phyloP scores from a whole-genome alignment of 2,329 filamentous ascomycete species.

The Ophiostoma novo-ulmi region DNA sequence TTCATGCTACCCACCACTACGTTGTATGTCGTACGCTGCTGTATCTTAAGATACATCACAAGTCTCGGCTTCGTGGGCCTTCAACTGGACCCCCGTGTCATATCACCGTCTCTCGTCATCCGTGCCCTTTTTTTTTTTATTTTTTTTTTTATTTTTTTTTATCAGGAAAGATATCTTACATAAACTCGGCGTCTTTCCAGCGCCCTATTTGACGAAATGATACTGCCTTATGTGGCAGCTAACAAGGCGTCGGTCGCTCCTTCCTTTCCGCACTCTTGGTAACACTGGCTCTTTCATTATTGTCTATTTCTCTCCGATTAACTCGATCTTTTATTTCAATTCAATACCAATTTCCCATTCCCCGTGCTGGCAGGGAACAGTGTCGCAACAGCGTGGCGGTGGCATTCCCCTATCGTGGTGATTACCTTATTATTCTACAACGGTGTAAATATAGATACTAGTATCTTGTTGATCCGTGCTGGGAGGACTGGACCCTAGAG shows the following conservation, averaged over 20 bases:
- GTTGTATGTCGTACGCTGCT: neutral
- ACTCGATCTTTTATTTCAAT: no score
- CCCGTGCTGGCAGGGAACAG: neutral
- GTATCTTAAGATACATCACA: neutral
- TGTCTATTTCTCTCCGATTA: no score
- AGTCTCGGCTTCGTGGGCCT: no score
- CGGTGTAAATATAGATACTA: neutral
- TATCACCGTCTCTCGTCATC: constrained; percentile 17
- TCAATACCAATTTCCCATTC: neutral
- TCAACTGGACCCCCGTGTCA: constrained; percentile 13
- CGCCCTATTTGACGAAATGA: no score
- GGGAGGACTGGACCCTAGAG: neutral
- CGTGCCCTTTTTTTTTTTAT: neutral
- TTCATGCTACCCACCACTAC: constrained; percentile 10
- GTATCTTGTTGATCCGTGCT: neutral
- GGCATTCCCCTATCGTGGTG: neutral
- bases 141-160: neutral
- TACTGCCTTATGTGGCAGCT: neutral
- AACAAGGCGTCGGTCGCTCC: neutral
- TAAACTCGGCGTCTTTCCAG: neutral
- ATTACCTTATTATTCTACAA: neutral
- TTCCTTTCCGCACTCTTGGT: neutral
- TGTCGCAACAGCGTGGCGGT: neutral
- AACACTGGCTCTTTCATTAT: no score
- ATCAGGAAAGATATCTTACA: neutral